A percentile compares a stretch with the other conserved stretches of the same genome.
Evolutionary conservation across 345 rosid genomes (phyloP).

Genomic region (Ricinus communis): DNA sequence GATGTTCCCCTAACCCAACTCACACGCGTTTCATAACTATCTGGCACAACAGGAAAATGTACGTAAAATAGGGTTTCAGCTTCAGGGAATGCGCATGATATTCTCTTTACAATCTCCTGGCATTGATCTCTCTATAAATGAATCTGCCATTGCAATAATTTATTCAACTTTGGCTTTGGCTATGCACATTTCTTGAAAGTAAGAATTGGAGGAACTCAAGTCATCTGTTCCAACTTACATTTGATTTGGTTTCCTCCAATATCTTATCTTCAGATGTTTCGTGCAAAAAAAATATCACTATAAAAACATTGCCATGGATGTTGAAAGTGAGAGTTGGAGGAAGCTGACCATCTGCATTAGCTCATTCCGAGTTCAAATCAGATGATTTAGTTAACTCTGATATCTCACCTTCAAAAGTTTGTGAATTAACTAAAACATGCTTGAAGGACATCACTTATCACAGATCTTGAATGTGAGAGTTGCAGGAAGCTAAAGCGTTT

Average conservation of each 20-base stretch:
- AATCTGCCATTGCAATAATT: not conserved
- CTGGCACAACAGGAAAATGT: not conserved
- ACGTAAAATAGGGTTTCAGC: not conserved
- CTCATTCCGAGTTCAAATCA: not conserved
- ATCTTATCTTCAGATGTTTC: not conserved
- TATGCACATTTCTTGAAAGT: slow-evolving; percentile 2
- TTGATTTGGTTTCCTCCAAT: not conserved
- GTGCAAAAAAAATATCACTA: not conserved
- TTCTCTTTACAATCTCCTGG: not conserved
- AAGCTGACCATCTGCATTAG: not conserved
- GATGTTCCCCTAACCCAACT: too few relatives aligned
- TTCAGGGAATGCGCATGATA: not conserved
- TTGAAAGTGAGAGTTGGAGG: slow-evolving; percentile 3
- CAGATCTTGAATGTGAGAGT: slow-evolving; percentile 1
- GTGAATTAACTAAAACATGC: not conserved
- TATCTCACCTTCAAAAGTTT: not conserved
- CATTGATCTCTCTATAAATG: not conserved
- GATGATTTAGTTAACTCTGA: not conserved
- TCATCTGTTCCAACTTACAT: not conserved
- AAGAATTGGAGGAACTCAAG: not conserved
- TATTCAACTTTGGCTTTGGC: not conserved
- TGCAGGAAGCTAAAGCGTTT: slow-evolving; percentile 7
- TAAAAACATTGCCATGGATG: not conserved
- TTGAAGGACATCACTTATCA: not conserved
- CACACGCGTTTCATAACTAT: not conserved